phyloP scores from a whole-genome alignment of 192 early-diverging fungal species.

The Umbelopsis vinacea region DNA sequence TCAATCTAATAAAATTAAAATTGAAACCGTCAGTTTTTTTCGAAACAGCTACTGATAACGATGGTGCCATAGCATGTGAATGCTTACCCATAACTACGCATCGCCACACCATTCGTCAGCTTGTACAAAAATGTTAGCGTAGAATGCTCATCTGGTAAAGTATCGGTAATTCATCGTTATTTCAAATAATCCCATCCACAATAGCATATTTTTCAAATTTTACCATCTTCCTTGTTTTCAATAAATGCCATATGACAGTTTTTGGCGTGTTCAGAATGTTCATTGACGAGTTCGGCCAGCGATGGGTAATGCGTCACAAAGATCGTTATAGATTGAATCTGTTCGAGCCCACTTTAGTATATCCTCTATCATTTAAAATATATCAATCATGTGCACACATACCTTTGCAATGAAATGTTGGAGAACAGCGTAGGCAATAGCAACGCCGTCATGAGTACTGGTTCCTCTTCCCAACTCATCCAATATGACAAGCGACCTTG shows the following conservation, averaged over 20 bases:
- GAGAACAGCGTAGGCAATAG: constrained; percentile 71
- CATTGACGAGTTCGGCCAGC: constrained; percentile 49
- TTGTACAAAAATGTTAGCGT: constrained; percentile 74
- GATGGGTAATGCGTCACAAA: constrained; percentile 88
- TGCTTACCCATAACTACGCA: constrained; percentile 68
- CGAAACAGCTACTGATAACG: too few species aligned
- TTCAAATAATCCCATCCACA: constrained; percentile 10
- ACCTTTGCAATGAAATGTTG: constrained; percentile 53
- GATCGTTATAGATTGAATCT: constrained; percentile 56
- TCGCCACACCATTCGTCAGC: constrained; percentile 61
- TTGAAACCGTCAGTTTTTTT: constrained; percentile 4
- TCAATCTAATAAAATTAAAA: constrained; percentile 51
- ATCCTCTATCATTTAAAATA: neutral
- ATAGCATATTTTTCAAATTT: neutral
- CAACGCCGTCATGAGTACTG: constrained; percentile 71
- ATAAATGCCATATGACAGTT: constrained; percentile 62
- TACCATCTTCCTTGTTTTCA: constrained; percentile 39
- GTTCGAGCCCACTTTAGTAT: neutral
- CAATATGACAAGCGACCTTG: constrained; percentile 69
- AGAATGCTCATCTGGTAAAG: constrained; percentile 36
- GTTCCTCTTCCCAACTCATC: constrained; percentile 87
- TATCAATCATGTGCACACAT: neutral
- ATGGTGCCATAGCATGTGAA: neutral
- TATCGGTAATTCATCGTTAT: neutral
- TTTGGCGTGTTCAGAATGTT: constrained; percentile 35